These are phyloP conservation scores for Kwoniella bestiolae DNA, from an alignment of 768 basidiomycete species.

Conservation along the genomic window DNA sequence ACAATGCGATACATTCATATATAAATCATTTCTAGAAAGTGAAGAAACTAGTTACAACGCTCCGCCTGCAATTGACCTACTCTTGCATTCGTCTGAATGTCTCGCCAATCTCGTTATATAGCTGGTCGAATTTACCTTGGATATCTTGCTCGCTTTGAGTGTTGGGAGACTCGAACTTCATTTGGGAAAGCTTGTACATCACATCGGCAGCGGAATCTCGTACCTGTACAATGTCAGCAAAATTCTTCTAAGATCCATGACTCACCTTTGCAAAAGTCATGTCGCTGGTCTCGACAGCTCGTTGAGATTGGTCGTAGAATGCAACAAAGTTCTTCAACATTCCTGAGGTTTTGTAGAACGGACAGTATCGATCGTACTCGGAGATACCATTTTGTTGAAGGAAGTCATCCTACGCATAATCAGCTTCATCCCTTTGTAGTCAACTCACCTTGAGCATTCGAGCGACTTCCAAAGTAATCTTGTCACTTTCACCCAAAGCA, in stretches of 20 bases:
- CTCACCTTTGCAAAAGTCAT: constrained; percentile 57
- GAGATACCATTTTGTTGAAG: constrained; percentile 97
- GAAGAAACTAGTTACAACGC: constrained; percentile 15
- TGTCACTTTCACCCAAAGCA: constrained; percentile 94
- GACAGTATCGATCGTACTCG: constrained; percentile 95
- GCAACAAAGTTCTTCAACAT: constrained; percentile 95
- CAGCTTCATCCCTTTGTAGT: neutral
- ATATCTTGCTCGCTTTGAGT: constrained; percentile 85
- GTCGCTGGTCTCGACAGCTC: constrained; percentile 80
- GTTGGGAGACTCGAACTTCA: constrained; percentile 95
- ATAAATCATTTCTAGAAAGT: constrained; percentile 1
- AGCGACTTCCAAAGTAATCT: constrained; percentile 96
- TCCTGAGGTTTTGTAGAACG: constrained; percentile 96
- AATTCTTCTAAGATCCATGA: neutral
- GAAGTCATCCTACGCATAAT: constrained; percentile 44
- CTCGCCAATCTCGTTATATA: constrained; percentile 86
- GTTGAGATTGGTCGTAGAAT: constrained; percentile 88
- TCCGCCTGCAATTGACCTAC: constrained; percentile 27
- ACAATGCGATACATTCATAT: constrained; percentile 15
- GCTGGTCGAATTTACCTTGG: constrained; percentile 76
- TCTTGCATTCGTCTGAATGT: constrained; percentile 66
- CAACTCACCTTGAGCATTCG: constrained; percentile 80
- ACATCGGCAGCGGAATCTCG: constrained; percentile 83
- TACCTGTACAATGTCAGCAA: constrained; percentile 71
- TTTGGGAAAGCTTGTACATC: constrained; percentile 97